Base-by-base conservation (phyloP, 2,329 filamentous ascomycete species). In the Pseudogymnoascus sp. region DNA sequence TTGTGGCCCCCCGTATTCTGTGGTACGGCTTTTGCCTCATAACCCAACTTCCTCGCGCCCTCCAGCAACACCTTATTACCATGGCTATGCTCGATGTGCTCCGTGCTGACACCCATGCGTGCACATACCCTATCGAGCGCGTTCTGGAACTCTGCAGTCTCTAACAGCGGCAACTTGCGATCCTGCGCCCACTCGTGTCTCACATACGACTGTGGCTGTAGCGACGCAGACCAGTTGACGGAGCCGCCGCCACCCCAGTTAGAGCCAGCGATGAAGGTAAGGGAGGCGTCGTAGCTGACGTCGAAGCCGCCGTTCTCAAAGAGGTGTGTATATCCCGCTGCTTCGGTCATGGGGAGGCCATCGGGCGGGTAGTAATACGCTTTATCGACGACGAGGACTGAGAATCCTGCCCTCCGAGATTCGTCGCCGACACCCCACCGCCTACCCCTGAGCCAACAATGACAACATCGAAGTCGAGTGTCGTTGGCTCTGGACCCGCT, bases 401-500 rank as follows among this genome's bases (percentile, higher is more conserved):
- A 79, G 67, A 89, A 80, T 4, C 89, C 90, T 1, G 87, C 89
- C 74, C 92, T 87, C 9, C 85, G 1, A 96, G 78, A 60, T 90
- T 88, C 74, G 93, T 93, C 19, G 93, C 92, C 33, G 83, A 84
- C 0, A 96, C 91, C 9, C 82, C 90, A 38, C 90, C 92, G 66
- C 93, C 93, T 69, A 90, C 96, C 26, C 93, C 93, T 38, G 90
- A 95, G 2, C 93, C 93, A 17, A 97, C 82, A 64, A 97, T 86
- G 40, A 96, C 85, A 0, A 96, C 85, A 74, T 97, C 93, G 0
- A 89, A 88, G 62, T 91, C 85, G 40, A 96, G 77, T 2, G 81
- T 80, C 66, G 87, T 84, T 0, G 84, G 78, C 4, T 71, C 73
- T 1, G 70, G 62, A 2, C 65, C 35, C 2, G 63, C 42, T 10